These are phyloP conservation scores for Hanseniaspora meyeri DNA, from an alignment of 805 yeast genomes.

Conservation along the genomic window DNA sequence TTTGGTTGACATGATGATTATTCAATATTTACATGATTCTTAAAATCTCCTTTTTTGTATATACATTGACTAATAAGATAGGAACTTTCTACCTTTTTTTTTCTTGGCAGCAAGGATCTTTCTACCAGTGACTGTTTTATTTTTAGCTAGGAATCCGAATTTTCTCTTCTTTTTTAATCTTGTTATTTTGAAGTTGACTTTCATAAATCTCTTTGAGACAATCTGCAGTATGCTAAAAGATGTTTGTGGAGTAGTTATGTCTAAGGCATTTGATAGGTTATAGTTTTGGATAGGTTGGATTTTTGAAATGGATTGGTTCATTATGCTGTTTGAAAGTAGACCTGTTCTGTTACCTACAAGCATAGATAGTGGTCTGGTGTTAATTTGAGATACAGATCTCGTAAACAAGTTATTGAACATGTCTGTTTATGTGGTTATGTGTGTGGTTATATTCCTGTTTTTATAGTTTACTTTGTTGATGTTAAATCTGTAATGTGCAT, in stretches of 20 bases:
- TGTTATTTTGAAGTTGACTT: constrained; percentile 4
- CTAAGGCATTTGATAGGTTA: background rate
- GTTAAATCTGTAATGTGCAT: background rate
- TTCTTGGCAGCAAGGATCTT: constrained; percentile 65
- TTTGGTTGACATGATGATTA: constrained; percentile 1
- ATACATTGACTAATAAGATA: constrained; percentile 48
- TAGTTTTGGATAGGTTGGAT: background rate
- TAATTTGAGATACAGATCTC: background rate
- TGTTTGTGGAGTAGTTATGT: background rate
- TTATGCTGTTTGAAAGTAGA: background rate
- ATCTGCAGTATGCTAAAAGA: background rate
- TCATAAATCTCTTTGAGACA: constrained; percentile 5
- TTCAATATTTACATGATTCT: constrained; percentile 4
- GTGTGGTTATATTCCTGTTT: background rate
- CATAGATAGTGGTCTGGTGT: constrained; percentile 11
- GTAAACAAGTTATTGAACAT: background rate
- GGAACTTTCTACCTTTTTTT: constrained; percentile 87
- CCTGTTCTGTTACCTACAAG: constrained; percentile 11
- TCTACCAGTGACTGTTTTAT: constrained; percentile 61
- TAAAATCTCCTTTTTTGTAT: background rate
- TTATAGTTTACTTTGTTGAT: too few relatives aligned
- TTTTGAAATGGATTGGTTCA: background rate
- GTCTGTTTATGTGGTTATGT: background rate
- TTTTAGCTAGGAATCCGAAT: constrained; percentile 78
- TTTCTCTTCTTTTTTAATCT: constrained; percentile 69